phyloP scores from a whole-genome alignment of 495 filamentous ascomycete genomes.

The Penicillium cataractarum region DNA sequence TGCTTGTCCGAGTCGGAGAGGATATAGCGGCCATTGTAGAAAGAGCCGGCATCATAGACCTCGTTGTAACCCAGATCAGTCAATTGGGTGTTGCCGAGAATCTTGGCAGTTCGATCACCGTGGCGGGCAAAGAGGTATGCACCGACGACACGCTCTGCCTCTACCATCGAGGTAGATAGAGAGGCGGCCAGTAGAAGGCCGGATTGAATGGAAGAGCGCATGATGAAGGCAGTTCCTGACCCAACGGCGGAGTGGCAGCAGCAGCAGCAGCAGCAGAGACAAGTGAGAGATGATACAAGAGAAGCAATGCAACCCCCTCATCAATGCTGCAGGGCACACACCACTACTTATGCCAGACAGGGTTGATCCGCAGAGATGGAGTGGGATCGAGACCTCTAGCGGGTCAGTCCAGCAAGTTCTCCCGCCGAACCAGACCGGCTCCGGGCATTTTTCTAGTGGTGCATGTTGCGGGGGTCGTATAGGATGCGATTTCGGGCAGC shows the following conservation, averaged over 20 bases:
- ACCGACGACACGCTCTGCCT: constrained; percentile 63
- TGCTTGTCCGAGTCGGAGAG: constrained; percentile 47
- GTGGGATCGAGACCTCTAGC: neutral
- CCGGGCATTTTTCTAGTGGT: neutral
- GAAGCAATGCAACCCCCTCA: neutral
- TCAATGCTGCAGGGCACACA: neutral
- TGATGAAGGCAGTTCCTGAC: constrained; percentile 16
- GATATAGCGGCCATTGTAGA: constrained; percentile 66
- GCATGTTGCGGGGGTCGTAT: neutral
- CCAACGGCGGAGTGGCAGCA: neutral
- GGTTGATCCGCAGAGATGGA: neutral
- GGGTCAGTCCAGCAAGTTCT: constrained; percentile 1
- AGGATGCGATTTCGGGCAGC: neutral
- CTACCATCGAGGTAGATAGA: constrained; percentile 39
- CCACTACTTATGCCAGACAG: constrained; percentile 6
- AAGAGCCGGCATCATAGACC: constrained; percentile 62
- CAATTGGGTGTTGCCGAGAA: constrained; percentile 53
- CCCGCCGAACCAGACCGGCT: constrained; percentile 2
- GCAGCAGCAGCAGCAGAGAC: constrained; percentile 3
- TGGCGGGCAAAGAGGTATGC: constrained; percentile 67
- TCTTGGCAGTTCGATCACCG: constrained; percentile 65
- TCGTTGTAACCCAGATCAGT: constrained; percentile 65
- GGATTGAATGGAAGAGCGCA: constrained; percentile 38
- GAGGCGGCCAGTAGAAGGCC: constrained; percentile 37
- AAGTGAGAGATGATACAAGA: neutral